Base-by-base conservation (phyloP, 164 flowering plant species). In the Nymphaea colorata region DNA sequence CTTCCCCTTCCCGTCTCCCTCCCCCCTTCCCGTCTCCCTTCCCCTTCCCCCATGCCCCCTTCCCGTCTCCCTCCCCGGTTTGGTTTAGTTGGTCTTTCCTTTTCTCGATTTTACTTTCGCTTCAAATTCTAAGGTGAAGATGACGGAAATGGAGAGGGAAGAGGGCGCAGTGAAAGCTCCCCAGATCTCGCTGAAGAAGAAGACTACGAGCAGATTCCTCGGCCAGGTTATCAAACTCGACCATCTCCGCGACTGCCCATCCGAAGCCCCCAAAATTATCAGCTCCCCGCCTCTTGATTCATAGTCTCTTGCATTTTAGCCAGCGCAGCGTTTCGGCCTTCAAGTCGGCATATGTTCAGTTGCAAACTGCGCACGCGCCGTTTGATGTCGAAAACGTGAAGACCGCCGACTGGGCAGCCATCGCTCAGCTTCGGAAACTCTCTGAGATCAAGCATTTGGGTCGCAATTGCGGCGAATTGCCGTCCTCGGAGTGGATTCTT, bases 351-450 rank as follows among this genome's bases (percentile, higher is more conserved):
- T 95, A 95, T 68, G 78, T 95, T 17, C 98, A 90, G 61, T 76
- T 95, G 42, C 99, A 95, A 71, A 79, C 87, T 10, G 91, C 98
- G 17, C 98, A 95, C 60, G 88, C 85, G 41, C 99, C 99, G 0
- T 83, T 90, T 64, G 82, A 75, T 45, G 82, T 80, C 65, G 88
- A 81, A 3, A 76, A 70, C 43, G 69, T 95, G 0, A 82, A 75
- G 69, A 69, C 74, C 0, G 96, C 96, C 2, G 99, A 95, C 71
- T 74, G 77, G 67, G 79, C 85, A 5, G 67, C 83, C 3, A 85
- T 95, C 42, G 80, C 88, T 1, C 84, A 85, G 62, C 81, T 95
- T 15, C 81, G 80, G 66, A 86, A 77, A 64, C 76, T 90, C n/a
- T 85, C 87, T 14, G 93, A 88, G 25, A 72, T 88, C 65, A 90